These are phyloP conservation scores for Castanopsis chinensis DNA, from an alignment of 306 rosid species.

Conservation along the genomic window DNA sequence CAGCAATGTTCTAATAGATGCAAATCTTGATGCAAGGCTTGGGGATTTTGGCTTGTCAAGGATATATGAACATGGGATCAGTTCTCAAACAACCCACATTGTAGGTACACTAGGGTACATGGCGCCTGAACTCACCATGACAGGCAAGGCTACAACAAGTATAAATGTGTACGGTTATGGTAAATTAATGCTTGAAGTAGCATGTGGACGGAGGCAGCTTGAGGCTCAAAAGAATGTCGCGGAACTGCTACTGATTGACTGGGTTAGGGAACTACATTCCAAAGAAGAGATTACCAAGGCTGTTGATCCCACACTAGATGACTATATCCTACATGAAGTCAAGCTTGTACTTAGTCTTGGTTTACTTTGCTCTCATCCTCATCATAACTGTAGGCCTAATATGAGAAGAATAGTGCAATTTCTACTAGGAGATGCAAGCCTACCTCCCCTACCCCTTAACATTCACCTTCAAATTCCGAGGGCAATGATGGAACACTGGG, in stretches of 20 bases:
- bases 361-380: conserved; percentile 36
- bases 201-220: conserved; percentile 30
- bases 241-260: conserved; percentile 30
- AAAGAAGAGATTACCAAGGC: conserved; percentile 16
- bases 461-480: conserved; percentile 8
- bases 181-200: conserved; percentile 29
- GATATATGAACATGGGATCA: conserved; percentile 27
- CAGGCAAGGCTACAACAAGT: conserved; percentile 30
- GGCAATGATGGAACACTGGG: conserved; percentile 3
- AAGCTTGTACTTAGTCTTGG: conserved; percentile 32
- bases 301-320: conserved; percentile 20
- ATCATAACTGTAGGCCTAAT: conserved; percentile 24
- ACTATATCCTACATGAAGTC: conserved; percentile 19
- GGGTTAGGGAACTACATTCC: conserved; percentile 28
- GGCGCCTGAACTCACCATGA: conserved; percentile 40
- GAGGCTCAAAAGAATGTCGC: conserved; percentile 17
- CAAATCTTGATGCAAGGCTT: conserved; percentile 27
- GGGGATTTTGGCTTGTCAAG: conserved; percentile 40
- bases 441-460: conserved; percentile 23
- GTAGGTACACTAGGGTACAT: conserved; percentile 38
- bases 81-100: conserved; percentile 24
- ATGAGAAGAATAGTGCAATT: conserved; percentile 34
- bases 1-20: conserved; percentile 36
- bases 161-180: conserved; percentile 35
- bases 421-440: conserved; percentile 24